These are phyloP conservation scores for Fusarium proliferatum DNA, from an alignment of 2,329 filamentous ascomycete genomes.

Conservation along the genomic window DNA sequence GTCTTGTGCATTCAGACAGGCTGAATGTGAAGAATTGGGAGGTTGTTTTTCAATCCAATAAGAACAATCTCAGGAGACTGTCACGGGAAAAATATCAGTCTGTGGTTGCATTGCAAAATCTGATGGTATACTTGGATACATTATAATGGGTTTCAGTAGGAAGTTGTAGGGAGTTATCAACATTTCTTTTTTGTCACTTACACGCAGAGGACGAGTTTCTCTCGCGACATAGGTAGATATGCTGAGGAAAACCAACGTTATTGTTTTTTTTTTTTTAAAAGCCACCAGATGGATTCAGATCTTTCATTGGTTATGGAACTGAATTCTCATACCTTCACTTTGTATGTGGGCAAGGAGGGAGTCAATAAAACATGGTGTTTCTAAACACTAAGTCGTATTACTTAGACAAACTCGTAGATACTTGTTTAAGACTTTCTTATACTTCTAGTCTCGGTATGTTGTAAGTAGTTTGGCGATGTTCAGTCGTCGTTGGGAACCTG, in stretches of 20 bases:
- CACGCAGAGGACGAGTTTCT: too few species aligned
- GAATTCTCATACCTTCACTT: background rate
- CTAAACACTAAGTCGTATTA: background rate
- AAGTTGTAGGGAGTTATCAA: background rate
- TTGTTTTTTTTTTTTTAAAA: background rate
- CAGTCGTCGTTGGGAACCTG: background rate
- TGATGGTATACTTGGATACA: background rate
- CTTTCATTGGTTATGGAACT: background rate
- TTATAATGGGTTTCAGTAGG: background rate
- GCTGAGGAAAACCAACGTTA: too few species aligned
- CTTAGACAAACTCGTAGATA: background rate
- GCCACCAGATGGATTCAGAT: background rate
- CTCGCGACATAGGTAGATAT: background rate
- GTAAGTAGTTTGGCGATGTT: background rate
- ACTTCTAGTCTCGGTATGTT: too few species aligned
- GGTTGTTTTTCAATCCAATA: background rate
- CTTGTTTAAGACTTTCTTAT: background rate
- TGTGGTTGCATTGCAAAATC: too few species aligned
- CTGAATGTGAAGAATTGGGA: background rate
- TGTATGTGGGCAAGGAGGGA: background rate
- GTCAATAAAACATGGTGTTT: background rate
- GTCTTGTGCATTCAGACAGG: rapidly evolving
- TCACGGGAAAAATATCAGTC: too few species aligned
- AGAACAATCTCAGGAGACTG: background rate
- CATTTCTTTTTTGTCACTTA: background rate